Evolutionary conservation across 139 green algal species (phyloP).

Genomic region (Tetraselmis striata): DNA sequence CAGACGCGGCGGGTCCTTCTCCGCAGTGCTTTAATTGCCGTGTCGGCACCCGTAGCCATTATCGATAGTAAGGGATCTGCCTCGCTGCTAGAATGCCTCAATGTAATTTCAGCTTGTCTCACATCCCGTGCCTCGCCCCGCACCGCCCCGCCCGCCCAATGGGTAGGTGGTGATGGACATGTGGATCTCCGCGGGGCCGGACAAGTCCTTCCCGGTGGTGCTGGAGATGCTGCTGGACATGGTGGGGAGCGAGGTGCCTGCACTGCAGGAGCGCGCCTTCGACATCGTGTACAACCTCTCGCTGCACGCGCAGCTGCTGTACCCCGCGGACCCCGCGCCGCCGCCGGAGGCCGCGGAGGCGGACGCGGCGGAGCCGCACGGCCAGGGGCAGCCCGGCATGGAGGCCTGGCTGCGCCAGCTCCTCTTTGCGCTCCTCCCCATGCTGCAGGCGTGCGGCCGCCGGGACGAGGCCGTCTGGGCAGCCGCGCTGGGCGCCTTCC

Average conservation of each 20-base stretch:
- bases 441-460: slow-evolving; percentile 28
- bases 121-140: no score
- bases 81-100: no score
- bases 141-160: no score
- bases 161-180: slow-evolving; percentile 69
- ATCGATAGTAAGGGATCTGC: no score
- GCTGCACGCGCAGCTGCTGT: slow-evolving; percentile 42
- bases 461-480: slow-evolving; percentile 48
- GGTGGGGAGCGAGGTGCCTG: slow-evolving; percentile 5
- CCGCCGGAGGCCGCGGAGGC: not conserved
- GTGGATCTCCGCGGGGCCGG: slow-evolving; percentile 38
- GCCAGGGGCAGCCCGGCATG: not conserved
- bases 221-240: slow-evolving; percentile 55
- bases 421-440: slow-evolving; percentile 49
- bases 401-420: slow-evolving; percentile 60
- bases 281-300: slow-evolving; percentile 69
- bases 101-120: no score
- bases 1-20: no score
- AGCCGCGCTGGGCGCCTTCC: slow-evolving; percentile 50
- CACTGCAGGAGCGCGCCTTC: slow-evolving; percentile 46
- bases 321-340: not conserved
- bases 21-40: no score
- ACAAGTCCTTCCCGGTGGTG: slow-evolving; percentile 42
- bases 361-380: not conserved
- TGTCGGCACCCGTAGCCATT: no score